phyloP scores from a whole-genome alignment of 495 filamentous ascomycete genomes.

The Talaromyces liani region DNA sequence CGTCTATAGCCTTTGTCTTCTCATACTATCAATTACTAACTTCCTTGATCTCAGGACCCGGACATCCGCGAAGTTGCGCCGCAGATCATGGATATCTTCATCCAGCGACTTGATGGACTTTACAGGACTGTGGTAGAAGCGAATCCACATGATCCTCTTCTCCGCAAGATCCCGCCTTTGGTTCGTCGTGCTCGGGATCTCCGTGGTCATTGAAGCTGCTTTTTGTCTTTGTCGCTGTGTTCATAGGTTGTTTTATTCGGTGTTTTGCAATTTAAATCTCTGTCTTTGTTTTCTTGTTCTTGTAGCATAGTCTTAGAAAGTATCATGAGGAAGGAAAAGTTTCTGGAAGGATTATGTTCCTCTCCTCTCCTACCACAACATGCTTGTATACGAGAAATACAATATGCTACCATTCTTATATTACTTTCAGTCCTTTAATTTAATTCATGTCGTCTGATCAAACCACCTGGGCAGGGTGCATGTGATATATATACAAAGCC shows the following conservation, averaged over 20 bases:
- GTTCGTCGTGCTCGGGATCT: slow-evolving; percentile 50
- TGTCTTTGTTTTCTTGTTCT: background rate
- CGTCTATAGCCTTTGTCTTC: slow-evolving; percentile 10
- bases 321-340: too few species aligned
- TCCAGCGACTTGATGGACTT: slow-evolving; percentile 60
- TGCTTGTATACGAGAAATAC: too few species aligned
- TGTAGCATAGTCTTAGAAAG: background rate
- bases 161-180: slow-evolving; percentile 55
- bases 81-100: slow-evolving; percentile 62
- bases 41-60: slow-evolving; percentile 16
- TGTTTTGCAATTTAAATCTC: background rate
- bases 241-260: background rate
- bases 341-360: too few species aligned
- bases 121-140: slow-evolving; percentile 60
- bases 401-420: too few species aligned
- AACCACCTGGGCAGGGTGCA: too few species aligned
- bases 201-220: slow-evolving; percentile 7
- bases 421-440: too few species aligned
- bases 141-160: slow-evolving; percentile 51
- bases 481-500: too few species aligned
- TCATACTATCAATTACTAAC: background rate
- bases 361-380: too few species aligned
- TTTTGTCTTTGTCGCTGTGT: background rate
- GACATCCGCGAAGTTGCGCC: slow-evolving; percentile 62
- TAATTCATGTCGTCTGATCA: too few species aligned